Base-by-base conservation (phyloP, 164 flowering plant species). In the Houttuynia cordata region DNA sequence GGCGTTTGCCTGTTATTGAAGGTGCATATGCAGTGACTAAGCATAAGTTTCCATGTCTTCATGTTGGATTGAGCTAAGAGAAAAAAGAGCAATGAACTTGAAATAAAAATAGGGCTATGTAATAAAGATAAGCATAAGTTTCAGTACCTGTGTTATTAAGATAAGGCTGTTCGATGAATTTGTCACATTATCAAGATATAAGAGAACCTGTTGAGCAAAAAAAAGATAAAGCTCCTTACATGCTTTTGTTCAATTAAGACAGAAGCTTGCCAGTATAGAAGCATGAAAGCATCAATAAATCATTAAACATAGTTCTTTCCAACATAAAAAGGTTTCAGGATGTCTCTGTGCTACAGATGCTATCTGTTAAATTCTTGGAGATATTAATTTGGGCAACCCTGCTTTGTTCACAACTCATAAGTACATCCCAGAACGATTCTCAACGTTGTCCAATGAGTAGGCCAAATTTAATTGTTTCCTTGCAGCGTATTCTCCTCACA, bases 121-220 rank as follows among this genome's bases (percentile, higher is more conserved):
- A 4, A 51, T 2, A 51, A 51, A 7, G 53, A 13, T 20, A 51
- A 17, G n/a, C 53, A n/a, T 10, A 51, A 51, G 53, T 51, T 7
- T 7, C 10, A 42, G 47, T 78, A 90, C 98, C 98, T 86, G 88
- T 51, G 84, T 71, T 51, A 80, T 70, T 67, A 86, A 63, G 8
- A 82, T 83, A 54, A 82, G 84, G 71, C 66, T 67, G 53, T 71
- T 74, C 88, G 85, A 81, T 30, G 87, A 75, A 63, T 70, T 72
- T 61, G 80, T 86, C 77, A 68, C 64, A 59, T 66, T 66, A n/a
- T 77, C 68, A 59, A 72, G 75, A 75, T 82, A 82, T n/a, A 76
- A 62, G 53, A 87, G 70, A 42, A 86, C 82, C 98, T 93, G 79
- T 79, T 76, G 47, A 51, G 61, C 71, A 34, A 59, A 63, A 65